Evolutionary conservation across 2,329 filamentous ascomycete species (phyloP).

Genomic region (Clonostachys solani): DNA sequence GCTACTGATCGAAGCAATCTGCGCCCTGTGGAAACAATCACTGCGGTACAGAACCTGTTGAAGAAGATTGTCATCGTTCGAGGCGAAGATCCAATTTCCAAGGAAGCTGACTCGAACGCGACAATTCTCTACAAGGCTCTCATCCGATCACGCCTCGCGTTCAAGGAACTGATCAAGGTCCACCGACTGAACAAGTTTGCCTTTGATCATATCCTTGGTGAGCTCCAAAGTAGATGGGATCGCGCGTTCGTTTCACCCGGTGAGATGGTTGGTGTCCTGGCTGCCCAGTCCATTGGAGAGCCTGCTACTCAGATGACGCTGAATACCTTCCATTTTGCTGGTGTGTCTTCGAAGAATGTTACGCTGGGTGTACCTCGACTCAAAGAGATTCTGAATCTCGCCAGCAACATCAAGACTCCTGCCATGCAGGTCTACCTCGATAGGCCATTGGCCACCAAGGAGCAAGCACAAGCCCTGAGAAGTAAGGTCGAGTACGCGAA

Average conservation of each 20-base stretch:
- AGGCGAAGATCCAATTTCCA: constrained; percentile 75
- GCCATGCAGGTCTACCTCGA: constrained; percentile 91
- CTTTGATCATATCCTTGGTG: constrained; percentile 87
- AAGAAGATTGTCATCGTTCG: constrained; percentile 80
- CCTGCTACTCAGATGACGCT: constrained; percentile 99
- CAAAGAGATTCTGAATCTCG: constrained; percentile 98
- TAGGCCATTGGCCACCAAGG: constrained; percentile 61
- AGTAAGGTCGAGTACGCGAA: constrained; percentile 93
- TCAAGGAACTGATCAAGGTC: constrained; percentile 85
- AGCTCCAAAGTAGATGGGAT: constrained; percentile 84
- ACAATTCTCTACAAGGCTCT: constrained; percentile 91
- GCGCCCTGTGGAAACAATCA: constrained; percentile 82
- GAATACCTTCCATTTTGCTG: constrained; percentile 99
- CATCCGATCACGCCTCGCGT: constrained; percentile 82
- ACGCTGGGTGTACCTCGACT: constrained; percentile 98
- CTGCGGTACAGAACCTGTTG: constrained; percentile 70
- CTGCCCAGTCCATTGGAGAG: constrained; percentile 97
- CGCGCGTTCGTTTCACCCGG: constrained; percentile 84
- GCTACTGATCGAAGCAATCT: constrained; percentile 83
- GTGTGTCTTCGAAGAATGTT: constrained; percentile 99
- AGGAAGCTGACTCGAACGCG: constrained; percentile 82
- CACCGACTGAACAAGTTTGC: constrained; percentile 86
- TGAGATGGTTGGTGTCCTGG: constrained; percentile 98
- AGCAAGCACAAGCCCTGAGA: constrained; percentile 79
- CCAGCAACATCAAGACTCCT: constrained; percentile 97